Evolutionary conservation across 202 grass and related monocot genomes (phyloP), one percentile per base, ranked within the genome.

Genomic region (Panicum virgatum): DNA sequence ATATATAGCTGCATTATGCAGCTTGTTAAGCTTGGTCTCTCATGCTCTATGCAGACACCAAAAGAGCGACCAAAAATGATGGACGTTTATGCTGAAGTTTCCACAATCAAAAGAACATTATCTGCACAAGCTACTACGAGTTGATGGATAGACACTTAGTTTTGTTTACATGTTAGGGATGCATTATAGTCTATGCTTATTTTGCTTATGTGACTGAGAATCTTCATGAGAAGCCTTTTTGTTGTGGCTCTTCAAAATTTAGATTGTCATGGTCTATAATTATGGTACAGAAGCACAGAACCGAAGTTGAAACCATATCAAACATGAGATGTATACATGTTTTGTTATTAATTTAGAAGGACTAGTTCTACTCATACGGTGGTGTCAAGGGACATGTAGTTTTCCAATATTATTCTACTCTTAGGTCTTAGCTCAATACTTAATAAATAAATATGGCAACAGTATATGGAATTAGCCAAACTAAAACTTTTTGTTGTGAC

Each of bases 1-100:
- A 47, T 60, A 5, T 6, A 59, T 20, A 43, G 22, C 59, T 86
- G 79, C 59, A 54, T 83, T 37, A 25, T 13, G 38, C 70, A 65
- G 48, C 65, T 90, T 38, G n/a, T 75, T n/a, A 43, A 62, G 53
- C 46, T 71, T 73, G 88, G 88, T 6, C 72, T 90, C 11, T 59
- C 84, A 22, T 90, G 88, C 79, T 79, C 79, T 6, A 26, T 62
- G 26, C 48, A 68, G 15, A 65, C 59, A 38, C 83, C 79, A 15
- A 86, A 44, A 36, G 88, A 83, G 27, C 72, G 84, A 29, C 62
- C 73, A 0, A 26, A 38, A n/a, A 83, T 90, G 59, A 5, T 44
- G 14, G 79, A 83, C 19, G 74, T 86, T 22, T 73, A 67, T 2
- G 46, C 80, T 52, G 46, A 80, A 66, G 45, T 91, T 9, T 26